Percentiles rank a stretch among this genome's conserved stretches.
phyloP scores from a whole-genome alignment of 2,329 filamentous ascomycete species.

The Scopulariopsis brevicaulis region DNA sequence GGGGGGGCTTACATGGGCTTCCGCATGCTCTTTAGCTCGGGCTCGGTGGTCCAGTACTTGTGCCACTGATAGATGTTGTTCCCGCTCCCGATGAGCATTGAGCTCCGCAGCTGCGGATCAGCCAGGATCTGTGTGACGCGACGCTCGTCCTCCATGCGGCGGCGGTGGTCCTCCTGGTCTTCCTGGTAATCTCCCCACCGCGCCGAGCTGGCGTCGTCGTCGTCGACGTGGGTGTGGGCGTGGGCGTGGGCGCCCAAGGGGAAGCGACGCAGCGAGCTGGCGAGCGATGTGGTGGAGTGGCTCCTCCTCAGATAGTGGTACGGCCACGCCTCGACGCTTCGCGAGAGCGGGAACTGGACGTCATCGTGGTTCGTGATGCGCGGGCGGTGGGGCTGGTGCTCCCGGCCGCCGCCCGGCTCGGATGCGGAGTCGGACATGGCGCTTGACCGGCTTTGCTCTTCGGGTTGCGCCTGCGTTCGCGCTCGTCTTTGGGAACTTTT shows the following conservation, averaged over 20 bases:
- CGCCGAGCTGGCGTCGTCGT: slow-evolving; percentile 9
- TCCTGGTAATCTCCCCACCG: slow-evolving; percentile 21
- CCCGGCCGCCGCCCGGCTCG: not conserved
- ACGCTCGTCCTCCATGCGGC: slow-evolving; percentile 40
- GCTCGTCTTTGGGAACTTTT: not conserved
- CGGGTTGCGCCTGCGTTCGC: not conserved
- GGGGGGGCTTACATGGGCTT: slow-evolving; percentile 48
- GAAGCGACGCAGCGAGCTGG: slow-evolving; percentile 1
- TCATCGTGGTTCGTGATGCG: not conserved
- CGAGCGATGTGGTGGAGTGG: slow-evolving; percentile 13
- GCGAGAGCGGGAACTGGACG: not conserved
- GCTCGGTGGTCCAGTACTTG: slow-evolving; percentile 72
- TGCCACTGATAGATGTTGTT: slow-evolving; percentile 83
- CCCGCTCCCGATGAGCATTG: slow-evolving; percentile 78
- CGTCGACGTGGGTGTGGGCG: not conserved
- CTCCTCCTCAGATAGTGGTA: slow-evolving; percentile 25
- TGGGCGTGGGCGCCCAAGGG: not conserved
- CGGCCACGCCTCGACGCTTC: not conserved
- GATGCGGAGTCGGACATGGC: not conserved
- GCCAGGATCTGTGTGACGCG: slow-evolving; percentile 47
- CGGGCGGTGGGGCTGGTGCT: not conserved
- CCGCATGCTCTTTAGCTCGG: slow-evolving; percentile 59
- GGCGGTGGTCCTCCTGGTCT: slow-evolving; percentile 17
- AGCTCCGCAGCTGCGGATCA: slow-evolving; percentile 66
- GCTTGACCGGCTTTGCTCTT: not conserved